phyloP scores from a whole-genome alignment of 2,329 filamentous ascomycete species.

The Mollisia scopiformis region DNA sequence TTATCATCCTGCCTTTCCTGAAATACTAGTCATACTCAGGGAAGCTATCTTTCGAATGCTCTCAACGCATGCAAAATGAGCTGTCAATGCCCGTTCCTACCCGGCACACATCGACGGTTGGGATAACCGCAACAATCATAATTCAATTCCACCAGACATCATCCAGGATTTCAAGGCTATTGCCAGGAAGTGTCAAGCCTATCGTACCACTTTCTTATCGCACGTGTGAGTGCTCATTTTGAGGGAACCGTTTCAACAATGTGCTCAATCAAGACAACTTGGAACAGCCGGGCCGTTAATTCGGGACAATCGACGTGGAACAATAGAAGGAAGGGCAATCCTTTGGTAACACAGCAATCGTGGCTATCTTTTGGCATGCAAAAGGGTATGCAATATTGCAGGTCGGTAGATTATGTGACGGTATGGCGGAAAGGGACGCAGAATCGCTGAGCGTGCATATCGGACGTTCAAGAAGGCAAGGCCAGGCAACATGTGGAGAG shows the following conservation, averaged over 20 bases:
- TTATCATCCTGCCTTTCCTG: neutral
- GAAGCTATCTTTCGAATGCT: constrained; percentile 1
- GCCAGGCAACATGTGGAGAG: neutral
- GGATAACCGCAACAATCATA: neutral
- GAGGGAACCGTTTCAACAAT: neutral
- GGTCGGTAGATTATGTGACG: neutral
- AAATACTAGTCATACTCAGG: neutral
- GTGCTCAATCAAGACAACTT: neutral
- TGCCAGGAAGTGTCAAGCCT: neutral
- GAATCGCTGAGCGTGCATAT: constrained; percentile 5
- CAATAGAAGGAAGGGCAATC: no score
- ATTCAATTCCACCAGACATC: neutral
- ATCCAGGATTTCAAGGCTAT: neutral
- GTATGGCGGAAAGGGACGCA: neutral
- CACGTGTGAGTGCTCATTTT: neutral
- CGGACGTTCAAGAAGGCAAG: no score
- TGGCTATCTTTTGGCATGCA: constrained; percentile 10
- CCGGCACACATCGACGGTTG: neutral
- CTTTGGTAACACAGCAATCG: neutral
- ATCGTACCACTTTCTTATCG: neutral
- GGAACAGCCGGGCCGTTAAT: constrained; percentile 11
- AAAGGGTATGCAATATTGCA: neutral
- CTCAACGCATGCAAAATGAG: constrained; percentile 13
- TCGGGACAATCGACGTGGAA: neutral
- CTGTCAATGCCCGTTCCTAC: constrained; percentile 1